Evolutionary conservation across 176 grass and related monocot genomes (phyloP), one percentile per base, ranked within the genome.

Genomic region (Alloteropsis semialata): DNA sequence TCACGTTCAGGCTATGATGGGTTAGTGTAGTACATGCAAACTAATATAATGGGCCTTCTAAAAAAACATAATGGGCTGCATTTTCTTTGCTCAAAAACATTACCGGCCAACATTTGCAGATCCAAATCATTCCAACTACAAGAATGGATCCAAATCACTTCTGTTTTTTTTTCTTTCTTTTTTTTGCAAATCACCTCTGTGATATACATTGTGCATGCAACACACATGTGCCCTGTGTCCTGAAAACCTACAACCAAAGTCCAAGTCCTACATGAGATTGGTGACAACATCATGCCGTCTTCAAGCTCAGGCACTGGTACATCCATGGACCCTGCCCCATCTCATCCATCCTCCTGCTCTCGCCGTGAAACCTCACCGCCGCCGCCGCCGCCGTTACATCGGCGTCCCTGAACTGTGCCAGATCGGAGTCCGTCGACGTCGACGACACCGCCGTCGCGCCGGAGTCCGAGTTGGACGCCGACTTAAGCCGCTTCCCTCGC

Each of bases 371-470:
- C 44, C 77, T 85, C 28, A 14, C 54, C 22, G 71, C 13, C 57
- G 50, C 4, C 22, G 71, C 13, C 57, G 50, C 4, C 57, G 14
- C 22, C n/a, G 22, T 12, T 18, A 32, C 22, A 22, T 74, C 48
- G 0, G 67, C 29, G 17, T 82, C 39, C 30, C 85, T 67, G 65
- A 85, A 76, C 49, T 56, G 78, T 0, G 72, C 59, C 15, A 85
- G 72, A 17, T 78, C 87, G 0, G 89, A 89, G 5, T 91, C 89
- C 0, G 81, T 85, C 11, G 92, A 90, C n/a, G 82, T 89, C 15
- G 92, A 90, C 3, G 82, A 94, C 57, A 88, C 80, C 10, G 64
- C 83, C 32, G 77, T 51, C 0, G 45, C 24, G 0, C 78, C 63
- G 5, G 78, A 81, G 53, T 92, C 87, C 0, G 90, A 88, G 61